Evolutionary conservation across 345 rosid species (phyloP).

Genomic region (Syzygium grande): DNA sequence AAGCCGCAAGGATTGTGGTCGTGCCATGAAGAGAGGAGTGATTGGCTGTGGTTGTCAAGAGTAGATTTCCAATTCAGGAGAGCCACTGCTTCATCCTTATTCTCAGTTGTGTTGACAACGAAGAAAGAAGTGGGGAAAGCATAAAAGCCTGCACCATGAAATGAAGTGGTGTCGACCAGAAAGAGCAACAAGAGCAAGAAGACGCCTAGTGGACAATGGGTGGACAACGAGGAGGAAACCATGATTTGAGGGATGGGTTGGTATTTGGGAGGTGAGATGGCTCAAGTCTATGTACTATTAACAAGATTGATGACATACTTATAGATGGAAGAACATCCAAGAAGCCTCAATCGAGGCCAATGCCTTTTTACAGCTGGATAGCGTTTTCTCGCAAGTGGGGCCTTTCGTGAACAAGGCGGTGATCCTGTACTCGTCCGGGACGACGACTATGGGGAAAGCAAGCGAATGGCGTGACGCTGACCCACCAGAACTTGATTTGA

Average conservation of each 20-base stretch:
- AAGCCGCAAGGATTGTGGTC: neutral
- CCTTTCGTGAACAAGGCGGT: no score
- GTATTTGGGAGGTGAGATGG: neutral
- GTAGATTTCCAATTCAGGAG: neutral
- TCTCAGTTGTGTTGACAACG: neutral
- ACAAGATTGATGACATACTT: no score
- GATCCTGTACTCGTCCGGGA: no score
- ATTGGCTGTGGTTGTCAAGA: neutral
- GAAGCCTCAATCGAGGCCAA: no score
- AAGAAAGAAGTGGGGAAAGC: neutral
- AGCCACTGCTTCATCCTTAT: neutral
- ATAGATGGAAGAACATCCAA: no score
- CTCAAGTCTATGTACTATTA: no score
- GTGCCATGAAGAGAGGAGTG: neutral
- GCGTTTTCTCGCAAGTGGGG: no score
- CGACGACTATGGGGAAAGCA: no score
- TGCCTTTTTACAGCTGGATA: no score
- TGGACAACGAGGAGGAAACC: neutral
- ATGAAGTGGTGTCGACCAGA: neutral
- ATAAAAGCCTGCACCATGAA: accelerated
- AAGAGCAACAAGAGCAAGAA: neutral
- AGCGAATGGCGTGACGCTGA: no score
- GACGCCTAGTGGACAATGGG: accelerated
- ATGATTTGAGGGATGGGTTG: neutral
- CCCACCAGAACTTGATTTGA: no score